phyloP scores from a whole-genome alignment of 805 yeast genomes.

The Yamadazyma laniorum region DNA sequence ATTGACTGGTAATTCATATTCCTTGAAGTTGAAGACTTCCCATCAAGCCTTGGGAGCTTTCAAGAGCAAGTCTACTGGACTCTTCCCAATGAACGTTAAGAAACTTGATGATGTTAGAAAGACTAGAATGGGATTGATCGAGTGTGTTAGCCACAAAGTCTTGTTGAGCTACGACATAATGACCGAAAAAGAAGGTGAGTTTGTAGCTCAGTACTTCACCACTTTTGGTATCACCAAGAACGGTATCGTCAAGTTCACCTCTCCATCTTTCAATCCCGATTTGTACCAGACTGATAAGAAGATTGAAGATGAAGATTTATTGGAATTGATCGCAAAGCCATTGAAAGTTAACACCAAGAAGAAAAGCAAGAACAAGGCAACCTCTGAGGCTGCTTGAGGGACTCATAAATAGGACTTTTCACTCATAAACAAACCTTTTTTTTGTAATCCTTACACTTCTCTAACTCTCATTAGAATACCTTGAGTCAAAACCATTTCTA shows the following conservation, averaged over 20 bases:
- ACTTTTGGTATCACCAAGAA: slow-evolving; percentile 74
- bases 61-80: slow-evolving; percentile 58
- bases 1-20: slow-evolving; percentile 65
- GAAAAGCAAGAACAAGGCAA: slow-evolving; percentile 13
- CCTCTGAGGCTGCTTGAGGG: background rate
- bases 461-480: too few relatives aligned
- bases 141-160: slow-evolving; percentile 66
- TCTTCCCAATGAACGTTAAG: slow-evolving; percentile 67
- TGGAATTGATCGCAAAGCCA: slow-evolving; percentile 47
- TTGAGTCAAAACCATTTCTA: too few relatives aligned
- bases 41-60: slow-evolving; percentile 64
- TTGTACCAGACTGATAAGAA: slow-evolving; percentile 56
- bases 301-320: slow-evolving; percentile 49
- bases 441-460: too few relatives aligned
- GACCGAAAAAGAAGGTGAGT: slow-evolving; percentile 64
- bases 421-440: too few relatives aligned
- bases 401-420: too few relatives aligned
- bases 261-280: slow-evolving; percentile 49
- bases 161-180: slow-evolving; percentile 66
- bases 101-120: slow-evolving; percentile 66
- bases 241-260: slow-evolving; percentile 64
- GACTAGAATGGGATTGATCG: slow-evolving; percentile 71
- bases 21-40: slow-evolving; percentile 69
- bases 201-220: slow-evolving; percentile 69
- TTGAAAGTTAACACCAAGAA: slow-evolving; percentile 47